Evolutionary conservation across 257 asterid species (phyloP).

Genomic region (Nicotiana attenuata): DNA sequence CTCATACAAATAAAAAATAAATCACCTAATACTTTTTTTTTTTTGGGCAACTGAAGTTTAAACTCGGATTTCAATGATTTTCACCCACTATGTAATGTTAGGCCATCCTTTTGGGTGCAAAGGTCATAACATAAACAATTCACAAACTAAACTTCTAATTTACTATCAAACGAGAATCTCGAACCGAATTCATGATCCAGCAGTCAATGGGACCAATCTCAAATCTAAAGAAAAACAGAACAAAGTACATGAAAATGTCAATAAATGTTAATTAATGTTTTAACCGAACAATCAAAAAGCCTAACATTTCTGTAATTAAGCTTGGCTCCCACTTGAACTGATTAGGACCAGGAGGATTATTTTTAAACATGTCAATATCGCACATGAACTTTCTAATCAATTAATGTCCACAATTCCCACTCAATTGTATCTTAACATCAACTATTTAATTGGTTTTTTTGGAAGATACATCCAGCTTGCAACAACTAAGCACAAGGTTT

Average conservation of each 20-base stretch:
- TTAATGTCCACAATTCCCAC: constrained; percentile 22
- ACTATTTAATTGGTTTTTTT: constrained; percentile 15
- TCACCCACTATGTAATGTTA: neutral
- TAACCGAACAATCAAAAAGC: neutral
- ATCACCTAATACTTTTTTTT: too few species aligned
- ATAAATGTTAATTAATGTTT: neutral
- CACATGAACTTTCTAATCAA: constrained; percentile 42
- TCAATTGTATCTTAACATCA: neutral
- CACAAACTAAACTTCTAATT: neutral
- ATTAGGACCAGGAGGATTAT: constrained; percentile 20
- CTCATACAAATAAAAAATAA: too few species aligned
- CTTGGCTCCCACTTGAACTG: constrained; percentile 20
- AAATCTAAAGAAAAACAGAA: neutral
- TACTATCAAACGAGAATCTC: neutral
- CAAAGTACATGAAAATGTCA: neutral
- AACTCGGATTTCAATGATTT: too few species aligned
- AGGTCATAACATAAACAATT: neutral
- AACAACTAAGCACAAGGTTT: constrained; percentile 52
- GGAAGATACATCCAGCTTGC: constrained; percentile 60
- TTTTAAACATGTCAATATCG: constrained; percentile 41
- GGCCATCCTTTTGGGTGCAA: neutral
- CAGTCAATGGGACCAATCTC: neutral
- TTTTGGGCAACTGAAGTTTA: neutral
- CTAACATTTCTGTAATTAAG: constrained; percentile 12
- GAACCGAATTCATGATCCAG: neutral